Evolutionary conservation across 1,139 yeast species (phyloP), one percentile per base, ranked within the genome.

Genomic region (Sugiyamaella sp.): DNA sequence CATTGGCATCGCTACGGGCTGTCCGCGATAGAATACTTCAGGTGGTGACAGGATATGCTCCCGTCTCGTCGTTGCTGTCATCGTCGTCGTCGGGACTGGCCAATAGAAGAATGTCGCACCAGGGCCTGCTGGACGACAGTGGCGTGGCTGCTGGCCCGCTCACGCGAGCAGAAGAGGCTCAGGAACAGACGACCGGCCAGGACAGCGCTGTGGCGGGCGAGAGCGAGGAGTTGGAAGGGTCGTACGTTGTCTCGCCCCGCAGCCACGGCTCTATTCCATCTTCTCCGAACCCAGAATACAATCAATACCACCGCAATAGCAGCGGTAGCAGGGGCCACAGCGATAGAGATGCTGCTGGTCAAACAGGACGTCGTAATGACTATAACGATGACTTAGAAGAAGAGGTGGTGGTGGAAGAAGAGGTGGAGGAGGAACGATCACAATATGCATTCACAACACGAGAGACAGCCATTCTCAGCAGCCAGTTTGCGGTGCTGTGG

Each of bases 401-500:
- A n/a, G n/a, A n/a, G n/a, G n/a, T 16, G 33, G 12, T 9, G 3
- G 24, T 3, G 16, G 50, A 46, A 19, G 44, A 37, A n/a, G 44
- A 46, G 4, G 50, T 25, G 8, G 37, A 25, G 6, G 25, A 10
- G 9, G 38, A 25, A 14, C 29, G 19, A 19, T 17, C 27, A 9
- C 20, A 46, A 27, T 46, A 46, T 17, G 53, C 56, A 21, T 61
- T 72, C 44, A 61, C 75, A 1, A 56, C 65, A 4, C 53, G 58
- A 21, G 69, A 71, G 57, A 69, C 78, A 25, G 70, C 80, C 66
- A 56, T 68, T 71, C 72, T 93, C 47, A 85, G 97, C 53, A 76
- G 86, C 12, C 89, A 89, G 71, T 93, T 93, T 69, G 86, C 95
- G 58, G 71, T 87, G 3, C 75, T 93, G 44, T 93, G 99, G 99